A percentile compares a stretch with the other conserved stretches of the same genome.
Conservation (phyloP, 2,329 filamentous ascomycete genomes). For the Exophiala viscosa region DNA sequence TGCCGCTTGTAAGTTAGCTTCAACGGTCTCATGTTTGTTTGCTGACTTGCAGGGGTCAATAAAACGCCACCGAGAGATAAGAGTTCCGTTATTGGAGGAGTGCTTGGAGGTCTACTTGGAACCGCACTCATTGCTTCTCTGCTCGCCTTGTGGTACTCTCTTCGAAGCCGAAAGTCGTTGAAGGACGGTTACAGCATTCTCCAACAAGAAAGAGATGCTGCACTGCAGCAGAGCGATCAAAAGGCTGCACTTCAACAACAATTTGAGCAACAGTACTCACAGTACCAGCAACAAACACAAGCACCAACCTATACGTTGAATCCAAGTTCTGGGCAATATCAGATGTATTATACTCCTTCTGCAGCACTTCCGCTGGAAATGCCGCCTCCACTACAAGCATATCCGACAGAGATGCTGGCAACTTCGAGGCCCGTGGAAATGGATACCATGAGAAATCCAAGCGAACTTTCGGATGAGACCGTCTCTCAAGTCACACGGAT, state of each 20-base stretch:
- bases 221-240: slow-evolving; percentile 5
- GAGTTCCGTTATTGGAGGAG: background rate
- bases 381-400: background rate
- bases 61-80: background rate
- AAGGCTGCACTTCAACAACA: slow-evolving; percentile 14
- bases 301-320: background rate
- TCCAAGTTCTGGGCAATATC: background rate
- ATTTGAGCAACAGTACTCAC: slow-evolving; percentile 3
- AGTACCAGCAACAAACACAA: slow-evolving; percentile 6
- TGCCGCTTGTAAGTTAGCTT: background rate
- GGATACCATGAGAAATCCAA: slow-evolving; percentile 3
- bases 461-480: slow-evolving; percentile 1
- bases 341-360: background rate
- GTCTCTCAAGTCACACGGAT: background rate
- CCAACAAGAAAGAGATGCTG: background rate
- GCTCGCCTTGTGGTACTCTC: background rate
- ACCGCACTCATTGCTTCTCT: slow-evolving; percentile 5
- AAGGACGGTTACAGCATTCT: background rate
- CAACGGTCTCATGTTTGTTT: background rate
- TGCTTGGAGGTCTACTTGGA: slow-evolving; percentile 8
- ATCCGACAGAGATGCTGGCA: background rate
- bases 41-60: background rate
- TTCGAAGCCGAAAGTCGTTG: slow-evolving; percentile 6
- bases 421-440: background rate
- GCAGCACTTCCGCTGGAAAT: too few relatives aligned